These are phyloP conservation scores for Alternaria triticina DNA, from an alignment of 2,329 filamentous ascomycete species.

Conservation along the genomic window DNA sequence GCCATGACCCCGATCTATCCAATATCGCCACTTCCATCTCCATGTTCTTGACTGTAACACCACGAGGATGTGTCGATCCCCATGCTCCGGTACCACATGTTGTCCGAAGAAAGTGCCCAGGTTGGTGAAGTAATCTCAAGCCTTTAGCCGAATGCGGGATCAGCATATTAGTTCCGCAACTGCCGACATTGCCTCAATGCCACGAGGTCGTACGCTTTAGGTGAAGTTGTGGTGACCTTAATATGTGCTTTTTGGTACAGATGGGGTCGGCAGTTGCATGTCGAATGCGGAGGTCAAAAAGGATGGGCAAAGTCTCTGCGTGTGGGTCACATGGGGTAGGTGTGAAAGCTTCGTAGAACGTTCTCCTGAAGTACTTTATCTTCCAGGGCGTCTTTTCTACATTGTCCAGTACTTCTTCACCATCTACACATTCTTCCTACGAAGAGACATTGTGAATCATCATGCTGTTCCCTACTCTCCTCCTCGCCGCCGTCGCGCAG, in stretches of 20 bases:
- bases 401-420: background rate
- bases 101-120: background rate
- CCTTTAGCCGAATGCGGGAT: conserved; percentile 19
- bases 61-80: conserved; percentile 1
- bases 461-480: conserved; percentile 31
- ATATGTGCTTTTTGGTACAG: conserved; percentile 1
- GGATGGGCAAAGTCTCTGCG: background rate
- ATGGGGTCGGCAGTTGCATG: conserved; percentile 4
- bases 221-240: background rate
- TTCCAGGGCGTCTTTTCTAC: background rate
- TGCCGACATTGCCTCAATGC: conserved; percentile 8
- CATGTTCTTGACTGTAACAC: background rate
- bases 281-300: background rate
- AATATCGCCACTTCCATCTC: background rate
- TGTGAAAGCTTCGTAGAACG: background rate
- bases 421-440: background rate
- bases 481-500: conserved; percentile 27
- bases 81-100: conserved; percentile 4
- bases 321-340: background rate
- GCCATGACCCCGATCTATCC: background rate
- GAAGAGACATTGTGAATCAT: background rate
- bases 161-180: conserved; percentile 15
- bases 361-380: background rate
- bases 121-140: conserved; percentile 21
- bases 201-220: background rate